phyloP scores from a whole-genome alignment of 805 yeast genomes.

The Vanderwaltozyma tropicalis region DNA sequence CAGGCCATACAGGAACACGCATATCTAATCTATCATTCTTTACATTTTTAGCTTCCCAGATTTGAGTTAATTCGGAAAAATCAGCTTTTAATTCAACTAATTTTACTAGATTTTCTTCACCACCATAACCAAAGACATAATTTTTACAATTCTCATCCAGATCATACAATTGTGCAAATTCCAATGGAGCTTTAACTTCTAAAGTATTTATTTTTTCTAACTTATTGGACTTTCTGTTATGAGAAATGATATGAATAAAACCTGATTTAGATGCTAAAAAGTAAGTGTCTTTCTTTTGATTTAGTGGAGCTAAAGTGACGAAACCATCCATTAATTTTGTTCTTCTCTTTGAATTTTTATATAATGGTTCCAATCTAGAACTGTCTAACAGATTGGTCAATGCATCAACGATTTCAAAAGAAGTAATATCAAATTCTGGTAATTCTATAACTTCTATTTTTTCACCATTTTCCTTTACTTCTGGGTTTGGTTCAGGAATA shows the following conservation, averaged over 20 bases:
- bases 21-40: constrained; percentile 67
- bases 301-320: constrained; percentile 25
- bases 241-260: constrained; percentile 22
- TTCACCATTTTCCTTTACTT: not conserved
- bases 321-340: constrained; percentile 30
- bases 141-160: constrained; percentile 34
- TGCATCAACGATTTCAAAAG: constrained; percentile 14
- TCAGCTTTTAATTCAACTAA: constrained; percentile 18
- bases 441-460: not conserved
- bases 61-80: constrained; percentile 21
- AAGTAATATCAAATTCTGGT: constrained; percentile 13
- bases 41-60: constrained; percentile 77
- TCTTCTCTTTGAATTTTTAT: constrained; percentile 21
- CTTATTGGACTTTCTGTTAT: constrained; percentile 9
- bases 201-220: constrained; percentile 10
- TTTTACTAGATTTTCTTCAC: constrained; percentile 53
- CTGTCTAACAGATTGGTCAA: constrained; percentile 16
- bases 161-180: constrained; percentile 36
- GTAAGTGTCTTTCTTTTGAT: constrained; percentile 19
- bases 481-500: not conserved
- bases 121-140: constrained; percentile 65
- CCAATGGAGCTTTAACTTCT: constrained; percentile 36
- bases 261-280: constrained; percentile 32
- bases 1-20: constrained; percentile 70
- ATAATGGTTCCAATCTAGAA: constrained; percentile 13